phyloP scores from a whole-genome alignment of 2,329 filamentous ascomycete species.

The Beauveria asiatica region DNA sequence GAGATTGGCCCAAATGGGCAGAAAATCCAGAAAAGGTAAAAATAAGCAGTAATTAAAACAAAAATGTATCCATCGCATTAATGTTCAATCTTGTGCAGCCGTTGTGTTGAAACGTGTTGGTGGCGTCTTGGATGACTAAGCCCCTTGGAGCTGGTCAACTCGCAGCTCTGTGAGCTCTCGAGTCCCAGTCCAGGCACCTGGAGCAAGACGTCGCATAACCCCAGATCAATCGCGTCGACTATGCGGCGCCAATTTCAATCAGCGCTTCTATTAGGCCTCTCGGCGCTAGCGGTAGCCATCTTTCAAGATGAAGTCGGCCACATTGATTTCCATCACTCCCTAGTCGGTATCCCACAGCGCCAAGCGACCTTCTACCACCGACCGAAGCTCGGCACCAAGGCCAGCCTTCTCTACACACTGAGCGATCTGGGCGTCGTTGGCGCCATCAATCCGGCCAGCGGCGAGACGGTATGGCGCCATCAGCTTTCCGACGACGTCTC shows the following conservation, averaged over 20 bases:
- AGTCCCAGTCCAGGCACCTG: background rate
- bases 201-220: constrained; percentile 3
- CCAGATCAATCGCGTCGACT: constrained; percentile 9
- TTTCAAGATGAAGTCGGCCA: constrained; percentile 86
- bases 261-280: constrained; percentile 30
- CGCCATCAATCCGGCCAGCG: constrained; percentile 81
- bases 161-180: background rate
- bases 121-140: constrained; percentile 9
- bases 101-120: background rate
- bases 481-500: constrained; percentile 47
- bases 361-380: constrained; percentile 92
- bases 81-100: background rate
- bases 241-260: constrained; percentile 30
- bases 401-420: constrained; percentile 83
- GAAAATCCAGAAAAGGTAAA: too few relatives aligned
- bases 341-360: constrained; percentile 73
- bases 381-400: constrained; percentile 71
- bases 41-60: too few relatives aligned
- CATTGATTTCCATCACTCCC: constrained; percentile 81
- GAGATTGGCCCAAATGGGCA: too few relatives aligned
- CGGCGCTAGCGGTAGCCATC: constrained; percentile 50
- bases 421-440: constrained; percentile 78
- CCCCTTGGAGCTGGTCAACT: background rate
- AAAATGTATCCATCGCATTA: background rate
- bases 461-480: constrained; percentile 81